Base-by-base conservation (phyloP, 2,329 filamentous ascomycete genomes). In the Exophiala mesophila region DNA sequence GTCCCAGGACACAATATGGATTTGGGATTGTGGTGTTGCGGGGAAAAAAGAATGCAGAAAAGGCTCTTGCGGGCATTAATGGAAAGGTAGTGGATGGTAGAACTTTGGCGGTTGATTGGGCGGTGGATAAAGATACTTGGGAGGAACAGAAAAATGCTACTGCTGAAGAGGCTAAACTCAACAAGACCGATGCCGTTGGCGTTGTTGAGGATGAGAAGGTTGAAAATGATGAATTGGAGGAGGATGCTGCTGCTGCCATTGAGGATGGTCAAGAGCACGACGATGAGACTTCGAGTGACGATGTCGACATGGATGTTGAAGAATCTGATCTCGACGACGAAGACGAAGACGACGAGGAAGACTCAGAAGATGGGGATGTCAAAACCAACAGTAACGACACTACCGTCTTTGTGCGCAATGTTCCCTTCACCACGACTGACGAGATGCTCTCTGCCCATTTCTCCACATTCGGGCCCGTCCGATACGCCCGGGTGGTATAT, bases 11-110 rank as follows among this genome's bases (percentile, higher is more conserved):
- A 34, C 77, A 95, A 50, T 77, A 85, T 47, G 92, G 92, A 0
- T 98, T 97, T 59, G 92, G 89, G 4, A 96, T 98, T 59, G 82
- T 98, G 47, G 84, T 90, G 8, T 74, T 98, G 63, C 77, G 89
- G 46, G 88, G 89, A 30, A 82, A 76, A 59, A 90, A 88, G 66
- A 95, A 97, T 63, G 90, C 92, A 0, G 86, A 97, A 64, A 88
- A 82, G 62, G 92, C 92, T 2, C 73, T 98, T 44, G 80, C 83
- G 45, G 80, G 75, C 16, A 72, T 97, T 54, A 98, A 97, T 64
- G 92, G 90, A 45, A 96, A 87, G 62, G 79, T 85, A 48, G 75
- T 98, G 15, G 89, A 95, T 61, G 92, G 89, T 2, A 78, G 92
- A 57, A 84, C 82, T 6, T 66, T 98, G 47, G 92, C 90, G 19